Conservation (phyloP, 2,329 filamentous ascomycete genomes). For the Fusarium transvaalense region DNA sequence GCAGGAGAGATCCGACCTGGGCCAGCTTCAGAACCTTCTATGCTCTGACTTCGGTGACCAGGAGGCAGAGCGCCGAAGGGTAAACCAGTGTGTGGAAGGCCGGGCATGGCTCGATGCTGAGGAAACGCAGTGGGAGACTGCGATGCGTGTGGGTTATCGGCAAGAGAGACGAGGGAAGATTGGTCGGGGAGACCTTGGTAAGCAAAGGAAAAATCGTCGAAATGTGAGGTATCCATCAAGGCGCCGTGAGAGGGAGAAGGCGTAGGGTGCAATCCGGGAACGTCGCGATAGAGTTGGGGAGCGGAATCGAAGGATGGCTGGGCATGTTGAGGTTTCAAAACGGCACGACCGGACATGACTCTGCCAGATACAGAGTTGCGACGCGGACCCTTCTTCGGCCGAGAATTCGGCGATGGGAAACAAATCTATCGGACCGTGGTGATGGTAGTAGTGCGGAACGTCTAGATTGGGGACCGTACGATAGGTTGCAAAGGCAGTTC, state of each 20-base stretch:
- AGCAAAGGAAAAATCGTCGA: slow-evolving; percentile 66
- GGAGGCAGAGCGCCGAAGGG: slow-evolving; percentile 41
- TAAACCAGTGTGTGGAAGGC: slow-evolving; percentile 42
- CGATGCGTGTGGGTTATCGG: slow-evolving; percentile 52
- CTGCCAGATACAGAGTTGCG: slow-evolving; percentile 30
- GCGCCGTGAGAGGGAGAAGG: slow-evolving; percentile 41
- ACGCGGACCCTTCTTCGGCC: slow-evolving; percentile 37
- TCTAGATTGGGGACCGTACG: slow-evolving; percentile 7
- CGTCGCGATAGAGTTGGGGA: slow-evolving; percentile 46
- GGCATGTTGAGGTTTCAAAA: slow-evolving; percentile 50
- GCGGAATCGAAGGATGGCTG: slow-evolving; percentile 46
- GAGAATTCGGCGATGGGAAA: slow-evolving; percentile 23
- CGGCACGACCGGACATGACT: slow-evolving; percentile 51
- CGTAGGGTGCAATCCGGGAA: slow-evolving; percentile 40
- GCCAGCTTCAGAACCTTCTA: slow-evolving; percentile 61
- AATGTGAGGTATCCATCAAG: slow-evolving; percentile 62
- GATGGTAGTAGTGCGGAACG: slow-evolving; percentile 5
- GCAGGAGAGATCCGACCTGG: slow-evolving; percentile 59
- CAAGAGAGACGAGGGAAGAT: slow-evolving; percentile 55
- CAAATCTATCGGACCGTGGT: slow-evolving; percentile 25
- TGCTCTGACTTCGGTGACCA: slow-evolving; percentile 47
- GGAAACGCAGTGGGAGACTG: slow-evolving; percentile 53
- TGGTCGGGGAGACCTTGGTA: slow-evolving; percentile 60
- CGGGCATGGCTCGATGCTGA: slow-evolving; percentile 47
- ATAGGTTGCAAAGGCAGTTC: slow-evolving; percentile 12